These are phyloP conservation scores for Candida tetrigidarum DNA, from an alignment of 1,139 yeast species.

Conservation along the genomic window DNA sequence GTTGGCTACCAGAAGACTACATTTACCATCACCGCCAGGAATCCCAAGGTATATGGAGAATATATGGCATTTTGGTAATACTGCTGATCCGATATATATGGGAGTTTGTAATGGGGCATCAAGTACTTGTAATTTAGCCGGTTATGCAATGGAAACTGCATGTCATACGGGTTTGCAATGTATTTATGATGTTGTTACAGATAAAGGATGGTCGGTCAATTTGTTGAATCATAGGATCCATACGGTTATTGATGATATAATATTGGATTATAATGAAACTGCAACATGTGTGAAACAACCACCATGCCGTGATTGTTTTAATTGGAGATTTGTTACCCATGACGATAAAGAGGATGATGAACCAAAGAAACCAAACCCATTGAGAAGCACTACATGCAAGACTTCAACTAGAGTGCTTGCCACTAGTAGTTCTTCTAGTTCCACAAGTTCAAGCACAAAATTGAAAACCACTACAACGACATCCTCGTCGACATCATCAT, in stretches of 20 bases:
- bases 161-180: slow-evolving; percentile 94
- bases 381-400: slow-evolving; percentile 17
- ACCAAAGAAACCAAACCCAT: slow-evolving; percentile 44
- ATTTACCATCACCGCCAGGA: slow-evolving; percentile 94
- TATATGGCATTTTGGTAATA: slow-evolving; percentile 95
- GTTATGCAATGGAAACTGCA: slow-evolving; percentile 96
- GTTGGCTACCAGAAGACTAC: slow-evolving; percentile 81
- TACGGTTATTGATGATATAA: slow-evolving; percentile 85
- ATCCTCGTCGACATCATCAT: slow-evolving; percentile 10
- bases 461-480: slow-evolving; percentile 1
- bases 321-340: slow-evolving; percentile 80
- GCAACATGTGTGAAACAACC: slow-evolving; percentile 77
- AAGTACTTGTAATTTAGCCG: slow-evolving; percentile 87
- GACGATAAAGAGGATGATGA: slow-evolving; percentile 45
- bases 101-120: slow-evolving; percentile 98
- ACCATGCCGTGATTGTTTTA: slow-evolving; percentile 86
- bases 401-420: slow-evolving; percentile 6
- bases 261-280: slow-evolving; percentile 72
- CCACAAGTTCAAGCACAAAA: not conserved
- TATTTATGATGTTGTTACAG: slow-evolving; percentile 87
- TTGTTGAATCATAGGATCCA: slow-evolving; percentile 88
- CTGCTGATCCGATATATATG: slow-evolving; percentile 97
- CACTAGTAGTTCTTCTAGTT: slow-evolving; percentile 7
- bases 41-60: slow-evolving; percentile 78
- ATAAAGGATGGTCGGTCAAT: slow-evolving; percentile 90